A percentile compares a stretch with the other conserved stretches of the same genome.
Evolutionary conservation across 2,329 filamentous ascomycete species (phyloP).

Genomic region (Hypoxylon sp.): DNA sequence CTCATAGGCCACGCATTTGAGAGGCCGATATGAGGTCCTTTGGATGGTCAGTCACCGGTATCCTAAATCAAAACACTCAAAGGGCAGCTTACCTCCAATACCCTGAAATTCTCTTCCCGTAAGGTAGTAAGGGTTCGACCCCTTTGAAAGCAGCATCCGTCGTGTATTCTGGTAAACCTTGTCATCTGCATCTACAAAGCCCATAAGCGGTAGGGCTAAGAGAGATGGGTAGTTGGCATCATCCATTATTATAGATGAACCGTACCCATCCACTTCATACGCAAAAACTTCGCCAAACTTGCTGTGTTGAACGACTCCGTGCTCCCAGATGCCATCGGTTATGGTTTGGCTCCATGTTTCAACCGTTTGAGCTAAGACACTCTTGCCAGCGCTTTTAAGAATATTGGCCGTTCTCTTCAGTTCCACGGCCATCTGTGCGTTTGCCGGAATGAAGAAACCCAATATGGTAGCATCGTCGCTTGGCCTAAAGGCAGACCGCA

Average conservation of each 20-base stretch:
- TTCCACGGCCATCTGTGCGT: constrained; percentile 95
- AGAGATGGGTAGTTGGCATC: constrained; percentile 88
- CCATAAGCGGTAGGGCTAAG: constrained; percentile 79
- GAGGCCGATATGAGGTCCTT: constrained; percentile 78
- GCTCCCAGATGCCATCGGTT: constrained; percentile 79
- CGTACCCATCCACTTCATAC: constrained; percentile 88
- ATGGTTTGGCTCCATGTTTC: constrained; percentile 70
- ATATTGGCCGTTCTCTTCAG: constrained; percentile 77
- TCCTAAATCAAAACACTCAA: background rate
- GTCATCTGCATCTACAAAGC: constrained; percentile 73
- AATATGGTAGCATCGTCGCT: constrained; percentile 95
- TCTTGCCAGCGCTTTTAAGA: constrained; percentile 68
- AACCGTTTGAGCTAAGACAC: constrained; percentile 61
- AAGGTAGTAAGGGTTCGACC: constrained; percentile 89
- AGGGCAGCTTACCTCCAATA: constrained; percentile 76
- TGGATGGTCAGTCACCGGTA: constrained; percentile 7
- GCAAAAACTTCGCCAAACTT: constrained; percentile 83
- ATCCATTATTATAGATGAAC: constrained; percentile 84
- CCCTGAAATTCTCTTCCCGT: constrained; percentile 79
- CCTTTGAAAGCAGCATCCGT: constrained; percentile 74
- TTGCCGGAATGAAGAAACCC: constrained; percentile 93
- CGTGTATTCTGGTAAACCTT: constrained; percentile 87
- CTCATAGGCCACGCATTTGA: constrained; percentile 97
- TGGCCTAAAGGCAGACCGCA: constrained; percentile 91
- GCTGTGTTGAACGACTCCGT: constrained; percentile 81